phyloP scores from a whole-genome alignment of 2,329 filamentous ascomycete species.

The Colletotrichum godetiae region DNA sequence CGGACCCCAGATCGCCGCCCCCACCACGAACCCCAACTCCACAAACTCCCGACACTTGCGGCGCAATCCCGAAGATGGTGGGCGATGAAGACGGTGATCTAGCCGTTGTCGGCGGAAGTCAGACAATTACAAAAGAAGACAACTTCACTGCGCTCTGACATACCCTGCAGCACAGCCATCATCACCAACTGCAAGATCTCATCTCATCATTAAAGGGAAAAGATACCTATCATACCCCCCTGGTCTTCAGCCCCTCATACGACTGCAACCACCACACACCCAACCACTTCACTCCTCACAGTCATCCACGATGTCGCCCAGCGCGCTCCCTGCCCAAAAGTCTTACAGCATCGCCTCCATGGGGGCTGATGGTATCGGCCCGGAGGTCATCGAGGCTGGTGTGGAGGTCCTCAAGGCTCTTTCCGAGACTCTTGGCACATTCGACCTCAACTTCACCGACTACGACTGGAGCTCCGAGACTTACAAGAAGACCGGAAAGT shows the following conservation, averaged over 20 bases:
- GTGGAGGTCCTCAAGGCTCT: conserved; percentile 70
- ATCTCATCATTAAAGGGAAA: background rate
- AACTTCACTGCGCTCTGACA: conserved; percentile 1
- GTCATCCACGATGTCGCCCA: conserved; percentile 29
- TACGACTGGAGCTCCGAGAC: conserved; percentile 76
- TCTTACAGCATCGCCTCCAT: conserved; percentile 68
- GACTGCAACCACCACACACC: background rate
- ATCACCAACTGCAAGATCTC: background rate
- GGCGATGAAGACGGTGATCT: conserved; percentile 11
- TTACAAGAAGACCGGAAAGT: conserved; percentile 74
- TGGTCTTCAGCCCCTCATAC: background rate
- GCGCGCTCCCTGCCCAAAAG: conserved; percentile 38
- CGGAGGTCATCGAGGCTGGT: conserved; percentile 70
- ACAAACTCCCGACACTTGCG: conserved; percentile 8
- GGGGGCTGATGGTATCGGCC: conserved; percentile 72
- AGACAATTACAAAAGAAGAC: conserved; percentile 25
- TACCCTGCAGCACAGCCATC: background rate
- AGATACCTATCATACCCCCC: background rate
- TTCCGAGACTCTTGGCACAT: conserved; percentile 62
- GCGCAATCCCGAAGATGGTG: conserved; percentile 13
- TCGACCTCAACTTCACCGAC: conserved; percentile 70
- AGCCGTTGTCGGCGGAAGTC: conserved; percentile 21
- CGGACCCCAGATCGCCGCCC: conserved; percentile 26
- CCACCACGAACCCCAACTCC: conserved; percentile 15
- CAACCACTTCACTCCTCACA: background rate